Evolutionary conservation across 2,329 filamentous ascomycete species (phyloP), one percentile per base, ranked within the genome.

Genomic region (Uncinocarpus reesii): DNA sequence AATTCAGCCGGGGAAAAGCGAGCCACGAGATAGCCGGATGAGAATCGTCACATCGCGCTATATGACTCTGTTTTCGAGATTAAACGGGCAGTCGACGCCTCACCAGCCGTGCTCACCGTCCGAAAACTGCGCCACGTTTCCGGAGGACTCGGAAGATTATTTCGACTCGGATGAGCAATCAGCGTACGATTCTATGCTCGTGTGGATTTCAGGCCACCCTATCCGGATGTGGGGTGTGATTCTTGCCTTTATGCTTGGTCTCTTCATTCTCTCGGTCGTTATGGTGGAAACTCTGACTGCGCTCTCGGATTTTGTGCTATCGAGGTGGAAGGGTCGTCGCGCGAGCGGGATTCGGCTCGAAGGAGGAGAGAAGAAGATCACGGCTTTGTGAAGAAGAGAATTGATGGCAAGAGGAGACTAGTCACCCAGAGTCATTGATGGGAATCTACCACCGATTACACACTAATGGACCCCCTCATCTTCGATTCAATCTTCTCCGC

Each of bases 191-290:
- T 38, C 35, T 10, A 18, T 34, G 10, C 7, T 41, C 7, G 10
- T 29, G 21, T 34, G 35, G 35, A n/a, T 51, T 8, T 47, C 37
- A 18, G 50, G 31, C 7, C 42, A 38, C 10, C 50, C 50, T n/a
- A 23, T 49, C 20, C 42, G 48, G 41, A 29, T 48, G 2, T 48
- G 38, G 41, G 15, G 21, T 18, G 21, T 47, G 11, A 15, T 47
- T 16, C 23, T 44, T 15, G 29, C 23, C 3, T 21, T 48, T 5
- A 20, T 51, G 24, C 37, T 48, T 23, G 11, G 50, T 20, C 42
- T 55, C 13, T 50, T 52, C 23, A 42, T 55, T 7, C 23, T 53
- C 13, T 51, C 51, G 4, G 43, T 51, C 11, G 34, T 55, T n/a
- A 43, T 53, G 21, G 51, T 48, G 10, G 51, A 53, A 20, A 28